Conservation (phyloP, 495 filamentous ascomycete species). For the Echria macrotheca region DNA sequence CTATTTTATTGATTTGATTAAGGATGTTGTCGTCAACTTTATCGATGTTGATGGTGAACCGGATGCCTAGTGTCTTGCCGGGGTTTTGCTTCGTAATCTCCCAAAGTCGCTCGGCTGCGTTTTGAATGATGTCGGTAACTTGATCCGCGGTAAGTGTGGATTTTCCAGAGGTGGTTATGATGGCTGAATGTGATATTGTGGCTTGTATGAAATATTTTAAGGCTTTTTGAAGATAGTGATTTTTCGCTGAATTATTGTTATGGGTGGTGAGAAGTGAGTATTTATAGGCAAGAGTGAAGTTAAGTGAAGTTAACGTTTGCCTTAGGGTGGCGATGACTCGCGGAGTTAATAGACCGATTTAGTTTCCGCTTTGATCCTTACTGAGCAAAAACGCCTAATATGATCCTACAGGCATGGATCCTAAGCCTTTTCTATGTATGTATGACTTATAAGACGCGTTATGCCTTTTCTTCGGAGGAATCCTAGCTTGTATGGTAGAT, state of each 20-base stretch:
- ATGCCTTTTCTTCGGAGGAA: not conserved
- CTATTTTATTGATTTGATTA: not conserved
- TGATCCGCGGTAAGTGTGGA: no score
- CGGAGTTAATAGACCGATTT: slow-evolving; percentile 1
- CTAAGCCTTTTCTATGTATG: not conserved
- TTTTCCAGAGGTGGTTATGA: no score
- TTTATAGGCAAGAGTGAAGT: not conserved
- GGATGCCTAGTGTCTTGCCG: not conserved
- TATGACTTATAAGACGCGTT: not conserved
- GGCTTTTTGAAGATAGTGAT: no score
- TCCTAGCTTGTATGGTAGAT: not conserved
- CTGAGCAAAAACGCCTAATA: not conserved
- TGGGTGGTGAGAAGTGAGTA: not conserved
- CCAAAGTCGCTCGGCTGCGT: not conserved
- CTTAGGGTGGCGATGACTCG: not conserved
- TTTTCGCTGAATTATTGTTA: not conserved
- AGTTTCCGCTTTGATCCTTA: not conserved
- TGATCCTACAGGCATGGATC: not conserved
- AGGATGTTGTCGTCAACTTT: no score
- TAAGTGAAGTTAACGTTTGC: not conserved
- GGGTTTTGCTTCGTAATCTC: not conserved
- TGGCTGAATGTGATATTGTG: no score
- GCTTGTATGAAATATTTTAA: no score
- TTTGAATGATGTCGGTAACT: not conserved
- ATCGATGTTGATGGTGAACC: no score